Conservation (phyloP, 2,329 filamentous ascomycete genomes). For the Colletotrichum cordylinicola region DNA sequence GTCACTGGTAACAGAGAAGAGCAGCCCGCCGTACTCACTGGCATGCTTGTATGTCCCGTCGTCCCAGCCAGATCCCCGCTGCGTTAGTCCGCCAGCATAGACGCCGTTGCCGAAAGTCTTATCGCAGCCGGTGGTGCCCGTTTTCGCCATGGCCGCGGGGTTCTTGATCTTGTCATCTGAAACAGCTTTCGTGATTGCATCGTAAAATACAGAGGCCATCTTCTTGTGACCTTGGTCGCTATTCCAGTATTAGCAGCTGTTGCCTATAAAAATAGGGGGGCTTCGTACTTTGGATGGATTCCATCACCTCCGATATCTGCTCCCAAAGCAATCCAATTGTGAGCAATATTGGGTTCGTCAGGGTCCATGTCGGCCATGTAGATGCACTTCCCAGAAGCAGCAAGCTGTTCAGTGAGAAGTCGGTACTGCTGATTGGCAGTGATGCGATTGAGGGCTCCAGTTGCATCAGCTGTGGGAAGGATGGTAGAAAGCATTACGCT, state of each 20-base stretch:
- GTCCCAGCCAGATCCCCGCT: slow-evolving; percentile 31
- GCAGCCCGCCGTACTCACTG: slow-evolving; percentile 19
- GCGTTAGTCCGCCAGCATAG: slow-evolving; percentile 28
- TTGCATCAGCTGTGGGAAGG: background rate
- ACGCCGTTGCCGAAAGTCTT: slow-evolving; percentile 27
- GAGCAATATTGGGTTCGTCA: background rate
- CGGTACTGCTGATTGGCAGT: background rate
- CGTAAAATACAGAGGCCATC: slow-evolving; percentile 20
- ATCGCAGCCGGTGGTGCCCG: slow-evolving; percentile 10
- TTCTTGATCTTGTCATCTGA: background rate
- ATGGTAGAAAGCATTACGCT: background rate
- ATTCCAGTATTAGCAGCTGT: fast-evolving
- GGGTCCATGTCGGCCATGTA: background rate
- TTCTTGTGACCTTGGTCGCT: background rate
- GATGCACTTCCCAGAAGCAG: background rate
- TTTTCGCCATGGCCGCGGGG: background rate
- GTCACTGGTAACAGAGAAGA: slow-evolving; percentile 21
- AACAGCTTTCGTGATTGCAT: slow-evolving; percentile 27
- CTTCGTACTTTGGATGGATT: background rate
- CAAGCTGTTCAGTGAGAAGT: background rate
- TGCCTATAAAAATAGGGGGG: fast-evolving
- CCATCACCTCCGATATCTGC: background rate
- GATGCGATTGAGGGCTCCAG: background rate
- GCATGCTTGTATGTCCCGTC: slow-evolving; percentile 34
- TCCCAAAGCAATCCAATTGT: background rate